Conservation (phyloP, 345 rosid genomes). For the Theobroma cacao region DNA sequence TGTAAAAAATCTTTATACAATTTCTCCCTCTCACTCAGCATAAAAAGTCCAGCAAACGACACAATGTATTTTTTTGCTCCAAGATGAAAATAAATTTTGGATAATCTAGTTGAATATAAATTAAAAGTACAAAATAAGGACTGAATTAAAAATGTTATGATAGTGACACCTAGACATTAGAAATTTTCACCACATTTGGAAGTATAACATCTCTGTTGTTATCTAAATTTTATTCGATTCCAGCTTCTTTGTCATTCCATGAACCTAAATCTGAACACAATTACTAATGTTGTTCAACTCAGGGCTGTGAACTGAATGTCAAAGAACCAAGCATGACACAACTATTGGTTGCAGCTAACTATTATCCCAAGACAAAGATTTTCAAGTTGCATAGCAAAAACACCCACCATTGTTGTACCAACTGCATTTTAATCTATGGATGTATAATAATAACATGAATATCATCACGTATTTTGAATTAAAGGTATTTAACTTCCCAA, state of each 20-base stretch:
- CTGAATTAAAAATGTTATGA: neutral
- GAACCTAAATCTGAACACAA: neutral
- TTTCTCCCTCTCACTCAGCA: neutral
- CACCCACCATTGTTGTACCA: neutral
- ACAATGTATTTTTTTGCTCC: neutral
- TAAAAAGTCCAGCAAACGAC: neutral
- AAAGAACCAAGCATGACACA: neutral
- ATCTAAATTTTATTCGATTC: neutral
- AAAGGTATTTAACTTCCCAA: neutral
- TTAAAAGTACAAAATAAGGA: neutral
- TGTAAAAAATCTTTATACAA: neutral
- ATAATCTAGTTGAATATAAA: neutral
- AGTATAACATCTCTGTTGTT: neutral
- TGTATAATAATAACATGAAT: neutral
- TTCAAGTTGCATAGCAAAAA: neutral
- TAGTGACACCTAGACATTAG: neutral
- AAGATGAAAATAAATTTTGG: neutral
- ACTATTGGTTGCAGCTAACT: neutral
- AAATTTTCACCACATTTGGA: neutral
- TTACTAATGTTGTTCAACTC: neutral
- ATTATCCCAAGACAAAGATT: neutral
- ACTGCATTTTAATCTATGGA: neutral
- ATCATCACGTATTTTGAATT: neutral
- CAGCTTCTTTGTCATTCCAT: neutral
- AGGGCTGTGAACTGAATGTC: neutral